Percentiles rank a stretch among this genome's conserved stretches.
Conservation (phyloP, 345 rosid genomes). For the Populus simonii region DNA sequence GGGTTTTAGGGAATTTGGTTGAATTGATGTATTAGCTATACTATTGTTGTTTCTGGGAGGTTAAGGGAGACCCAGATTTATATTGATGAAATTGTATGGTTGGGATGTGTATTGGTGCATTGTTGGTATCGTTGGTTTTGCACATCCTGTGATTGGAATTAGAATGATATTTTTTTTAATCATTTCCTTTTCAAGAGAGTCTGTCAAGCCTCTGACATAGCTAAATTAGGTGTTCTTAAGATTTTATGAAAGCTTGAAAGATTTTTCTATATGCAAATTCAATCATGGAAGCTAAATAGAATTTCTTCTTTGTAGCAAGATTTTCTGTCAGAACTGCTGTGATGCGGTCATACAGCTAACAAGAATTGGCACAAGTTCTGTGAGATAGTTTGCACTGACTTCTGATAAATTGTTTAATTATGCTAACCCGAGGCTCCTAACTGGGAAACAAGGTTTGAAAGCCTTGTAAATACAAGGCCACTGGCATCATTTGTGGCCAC, state of each 20-base stretch:
- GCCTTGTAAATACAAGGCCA: neutral
- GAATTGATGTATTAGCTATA: neutral
- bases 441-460: neutral
- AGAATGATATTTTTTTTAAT: neutral
- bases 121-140: neutral
- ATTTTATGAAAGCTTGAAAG: neutral
- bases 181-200: neutral
- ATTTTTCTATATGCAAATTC: neutral
- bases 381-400: neutral
- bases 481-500: neutral
- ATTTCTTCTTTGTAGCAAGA: neutral
- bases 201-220: neutral
- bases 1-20: neutral
- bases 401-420: neutral
- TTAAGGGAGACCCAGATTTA: neutral
- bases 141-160: neutral
- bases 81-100: no score
- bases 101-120: neutral
- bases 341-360: neutral
- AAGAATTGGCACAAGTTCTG: neutral
- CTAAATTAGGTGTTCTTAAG: neutral
- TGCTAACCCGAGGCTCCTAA: neutral
- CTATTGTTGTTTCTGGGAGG: no score
- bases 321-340: neutral
- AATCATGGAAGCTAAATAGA: neutral